Conservation (phyloP, 148 eudicot species). For the Chenopodium formosanum region DNA sequence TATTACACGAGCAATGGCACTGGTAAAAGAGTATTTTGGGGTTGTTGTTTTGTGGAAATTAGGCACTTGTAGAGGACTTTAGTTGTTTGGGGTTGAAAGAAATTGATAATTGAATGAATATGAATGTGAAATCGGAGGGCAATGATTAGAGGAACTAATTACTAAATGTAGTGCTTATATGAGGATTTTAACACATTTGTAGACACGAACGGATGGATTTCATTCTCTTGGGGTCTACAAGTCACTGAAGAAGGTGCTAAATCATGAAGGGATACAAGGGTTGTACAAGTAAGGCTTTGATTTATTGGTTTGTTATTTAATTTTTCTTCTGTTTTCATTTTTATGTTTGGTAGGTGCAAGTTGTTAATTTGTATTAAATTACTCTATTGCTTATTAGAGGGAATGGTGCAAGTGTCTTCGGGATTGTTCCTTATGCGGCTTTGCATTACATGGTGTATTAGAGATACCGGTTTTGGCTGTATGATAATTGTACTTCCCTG, state of each 20-base stretch:
- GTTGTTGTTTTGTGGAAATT: background rate
- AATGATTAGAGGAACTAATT: background rate
- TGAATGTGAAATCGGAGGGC: background rate
- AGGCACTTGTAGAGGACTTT: background rate
- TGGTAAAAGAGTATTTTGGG: background rate
- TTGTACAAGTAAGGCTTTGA: constrained; percentile 72
- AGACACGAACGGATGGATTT: constrained; percentile 94
- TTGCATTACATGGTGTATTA: constrained; percentile 95
- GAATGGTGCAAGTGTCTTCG: constrained; percentile 88
- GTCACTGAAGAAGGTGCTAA: constrained; percentile 69
- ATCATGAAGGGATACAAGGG: constrained; percentile 78
- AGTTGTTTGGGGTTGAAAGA: background rate
- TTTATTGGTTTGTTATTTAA: background rate
- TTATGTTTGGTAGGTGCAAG: constrained; percentile 1
- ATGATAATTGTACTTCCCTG: constrained; percentile 61
- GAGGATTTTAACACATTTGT: constrained; percentile 14
- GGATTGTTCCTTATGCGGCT: constrained; percentile 95
- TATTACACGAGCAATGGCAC: background rate
- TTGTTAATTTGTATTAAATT: background rate
- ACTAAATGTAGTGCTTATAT: background rate
- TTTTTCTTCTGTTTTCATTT: background rate
- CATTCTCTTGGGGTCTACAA: constrained; percentile 76
- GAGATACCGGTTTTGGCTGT: constrained; percentile 74
- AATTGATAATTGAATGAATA: background rate
- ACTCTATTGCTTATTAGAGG: constrained; percentile 46